phyloP scores from a whole-genome alignment of 352 stramenopile species.

The Globisporangium irregulare region DNA sequence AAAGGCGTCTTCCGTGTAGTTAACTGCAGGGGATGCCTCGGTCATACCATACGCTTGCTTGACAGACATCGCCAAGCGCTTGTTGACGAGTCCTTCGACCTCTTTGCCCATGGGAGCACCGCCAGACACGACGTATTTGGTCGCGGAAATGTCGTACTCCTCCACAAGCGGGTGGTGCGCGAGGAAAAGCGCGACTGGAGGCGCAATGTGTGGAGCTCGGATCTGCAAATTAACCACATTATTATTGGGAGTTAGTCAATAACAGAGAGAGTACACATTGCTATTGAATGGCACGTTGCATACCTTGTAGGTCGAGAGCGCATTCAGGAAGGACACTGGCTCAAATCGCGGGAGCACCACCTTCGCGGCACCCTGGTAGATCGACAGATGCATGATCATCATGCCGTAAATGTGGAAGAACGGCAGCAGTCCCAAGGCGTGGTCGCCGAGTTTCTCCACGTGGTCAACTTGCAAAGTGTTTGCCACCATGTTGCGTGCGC shows the following conservation, averaged over 20 bases:
- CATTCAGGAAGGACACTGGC: conserved; percentile 79
- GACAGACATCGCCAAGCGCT: conserved; percentile 54
- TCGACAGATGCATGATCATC: conserved; percentile 75
- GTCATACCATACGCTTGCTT: conserved; percentile 69
- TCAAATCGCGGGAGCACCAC: conserved; percentile 91
- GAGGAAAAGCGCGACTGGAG: conserved; percentile 23
- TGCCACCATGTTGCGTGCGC: conserved; percentile 84
- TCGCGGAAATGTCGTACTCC: conserved; percentile 84
- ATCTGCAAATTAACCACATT: conserved; percentile 22
- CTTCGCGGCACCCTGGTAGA: conserved; percentile 75
- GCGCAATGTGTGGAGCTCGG: conserved; percentile 68
- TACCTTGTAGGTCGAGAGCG: conserved; percentile 69
- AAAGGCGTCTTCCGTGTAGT: conserved; percentile 18
- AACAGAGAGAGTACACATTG: neutral
- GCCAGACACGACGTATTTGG: conserved; percentile 64
- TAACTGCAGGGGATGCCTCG: conserved; percentile 38
- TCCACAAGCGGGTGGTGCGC: conserved; percentile 64
- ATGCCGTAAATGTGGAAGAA: conserved; percentile 96
- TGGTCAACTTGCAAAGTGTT: conserved; percentile 86
- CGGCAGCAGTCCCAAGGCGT: conserved; percentile 75
- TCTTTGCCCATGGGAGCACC: conserved; percentile 80
- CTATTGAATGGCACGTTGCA: neutral
- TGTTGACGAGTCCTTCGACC: conserved; percentile 48
- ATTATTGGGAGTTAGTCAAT: neutral
- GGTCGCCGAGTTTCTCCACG: conserved; percentile 56